Evolutionary conservation across 2,329 filamentous ascomycete species (phyloP).

Genomic region (Aspergillus quadrilineatus): DNA sequence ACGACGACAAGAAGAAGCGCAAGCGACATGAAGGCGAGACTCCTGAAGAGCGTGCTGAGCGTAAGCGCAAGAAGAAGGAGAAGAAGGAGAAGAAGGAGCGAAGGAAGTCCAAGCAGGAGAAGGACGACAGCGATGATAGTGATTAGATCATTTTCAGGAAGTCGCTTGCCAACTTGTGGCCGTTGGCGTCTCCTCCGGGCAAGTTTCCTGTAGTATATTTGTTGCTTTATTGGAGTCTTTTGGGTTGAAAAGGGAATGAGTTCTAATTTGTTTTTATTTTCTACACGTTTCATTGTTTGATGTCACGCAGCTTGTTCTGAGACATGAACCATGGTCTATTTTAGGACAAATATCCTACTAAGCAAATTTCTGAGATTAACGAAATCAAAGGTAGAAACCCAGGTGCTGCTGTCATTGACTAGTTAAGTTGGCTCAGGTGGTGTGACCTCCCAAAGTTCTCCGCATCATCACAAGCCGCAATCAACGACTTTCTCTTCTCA

Average conservation of each 20-base stretch:
- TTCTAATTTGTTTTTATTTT: conserved; percentile 15
- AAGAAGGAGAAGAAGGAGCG: conserved; percentile 61
- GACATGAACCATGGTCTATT: not conserved
- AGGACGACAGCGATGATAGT: conserved; percentile 64
- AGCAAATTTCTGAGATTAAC: not conserved
- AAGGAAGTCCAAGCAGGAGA: conserved; percentile 81
- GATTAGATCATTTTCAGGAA: conserved; percentile 36
- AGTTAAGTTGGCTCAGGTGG: not conserved
- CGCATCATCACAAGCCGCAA: not conserved
- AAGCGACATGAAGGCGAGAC: conserved; percentile 58
- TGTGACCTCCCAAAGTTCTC: conserved; percentile 5
- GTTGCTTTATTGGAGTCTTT: conserved; percentile 37
- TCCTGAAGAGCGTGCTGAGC: conserved; percentile 48
- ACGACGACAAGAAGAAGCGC: conserved; percentile 52
- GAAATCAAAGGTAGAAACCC: no score
- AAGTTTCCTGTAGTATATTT: conserved; percentile 44
- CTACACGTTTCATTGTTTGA: conserved; percentile 4
- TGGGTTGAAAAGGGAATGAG: conserved; percentile 39
- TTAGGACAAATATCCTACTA: not conserved
- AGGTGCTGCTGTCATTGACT: no score
- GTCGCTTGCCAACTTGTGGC: conserved; percentile 18
- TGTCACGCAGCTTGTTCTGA: not conserved
- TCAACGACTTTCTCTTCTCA: not conserved
- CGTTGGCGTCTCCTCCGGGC: conserved; percentile 12
- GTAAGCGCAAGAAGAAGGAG: conserved; percentile 54